Conservation (phyloP, 2,329 filamentous ascomycete genomes). For the Hypomyces perniciosus region DNA sequence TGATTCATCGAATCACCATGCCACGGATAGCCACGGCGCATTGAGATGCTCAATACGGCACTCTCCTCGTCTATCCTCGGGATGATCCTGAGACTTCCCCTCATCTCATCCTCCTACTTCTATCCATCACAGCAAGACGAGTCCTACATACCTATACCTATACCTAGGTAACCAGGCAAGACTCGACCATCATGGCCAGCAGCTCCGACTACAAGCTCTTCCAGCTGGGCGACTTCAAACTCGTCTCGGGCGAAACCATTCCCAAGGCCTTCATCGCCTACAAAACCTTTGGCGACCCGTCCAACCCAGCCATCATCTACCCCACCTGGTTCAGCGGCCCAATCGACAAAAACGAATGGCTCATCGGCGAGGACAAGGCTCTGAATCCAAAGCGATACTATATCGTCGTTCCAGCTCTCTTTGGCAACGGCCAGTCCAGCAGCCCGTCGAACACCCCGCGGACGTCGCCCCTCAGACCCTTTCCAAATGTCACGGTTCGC, state of each 20-base stretch:
- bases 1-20: too few relatives aligned
- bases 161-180: neutral
- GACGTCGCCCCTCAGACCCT: constrained; percentile 24
- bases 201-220: constrained; percentile 27
- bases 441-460: constrained; percentile 43
- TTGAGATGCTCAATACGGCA: too few relatives aligned
- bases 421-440: constrained; percentile 48
- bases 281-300: constrained; percentile 64
- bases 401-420: constrained; percentile 44
- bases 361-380: constrained; percentile 59
- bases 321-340: constrained; percentile 63
- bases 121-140: neutral
- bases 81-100: too few relatives aligned
- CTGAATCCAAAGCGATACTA: constrained; percentile 51
- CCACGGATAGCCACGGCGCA: too few relatives aligned
- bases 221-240: constrained; percentile 58
- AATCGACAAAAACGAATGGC: constrained; percentile 69
- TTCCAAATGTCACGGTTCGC: constrained; percentile 40
- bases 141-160: neutral
- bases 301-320: constrained; percentile 63
- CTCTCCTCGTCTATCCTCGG: too few relatives aligned
- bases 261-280: constrained; percentile 65
- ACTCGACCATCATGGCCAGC: constrained; percentile 1
- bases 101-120: too few relatives aligned
- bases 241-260: constrained; percentile 59